A percentile compares a stretch with the other conserved stretches of the same genome.
Conservation (phyloP, 108 stramenopile genomes). For the Schizochytrium sp. region DNA sequence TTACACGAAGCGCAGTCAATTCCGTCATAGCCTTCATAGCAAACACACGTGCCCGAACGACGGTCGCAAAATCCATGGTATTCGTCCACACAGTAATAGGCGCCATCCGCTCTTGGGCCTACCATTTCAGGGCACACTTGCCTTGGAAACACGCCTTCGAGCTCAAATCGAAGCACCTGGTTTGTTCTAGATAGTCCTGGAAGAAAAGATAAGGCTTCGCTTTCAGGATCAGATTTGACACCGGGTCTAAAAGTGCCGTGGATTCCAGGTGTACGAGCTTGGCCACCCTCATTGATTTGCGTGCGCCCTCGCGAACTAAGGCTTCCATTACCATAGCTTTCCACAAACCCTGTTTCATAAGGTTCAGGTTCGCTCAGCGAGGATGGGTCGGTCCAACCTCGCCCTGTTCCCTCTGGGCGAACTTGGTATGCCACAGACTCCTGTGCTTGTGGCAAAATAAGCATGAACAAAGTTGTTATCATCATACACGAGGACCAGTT, state of each 20-base stretch:
- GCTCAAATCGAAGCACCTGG: constrained; percentile 49
- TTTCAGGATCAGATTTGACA: constrained; percentile 32
- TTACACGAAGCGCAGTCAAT: constrained; percentile 76
- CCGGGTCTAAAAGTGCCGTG: constrained; percentile 23
- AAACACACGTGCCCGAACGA: constrained; percentile 82
- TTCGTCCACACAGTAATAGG: constrained; percentile 78
- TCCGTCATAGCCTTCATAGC: constrained; percentile 84
- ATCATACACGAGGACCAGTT: too few species aligned
- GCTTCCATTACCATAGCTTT: neutral
- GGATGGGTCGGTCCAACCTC: constrained; percentile 1
- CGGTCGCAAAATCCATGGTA: constrained; percentile 85
- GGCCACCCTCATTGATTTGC: constrained; percentile 21
- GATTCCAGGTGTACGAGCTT: neutral
- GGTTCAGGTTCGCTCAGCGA: constrained; percentile 36
- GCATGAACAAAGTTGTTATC: too few species aligned
- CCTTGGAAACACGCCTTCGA: constrained; percentile 3
- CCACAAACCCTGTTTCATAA: constrained; percentile 52
- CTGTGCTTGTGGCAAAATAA: too few species aligned
- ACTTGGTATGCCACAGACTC: neutral
- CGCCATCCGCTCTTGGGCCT: constrained; percentile 3
- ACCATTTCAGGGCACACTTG: constrained; percentile 52
- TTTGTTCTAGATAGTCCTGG: constrained; percentile 27
- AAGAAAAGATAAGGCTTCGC: constrained; percentile 1
- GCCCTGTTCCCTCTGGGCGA: neutral
- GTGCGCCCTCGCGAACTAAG: neutral